phyloP scores from a whole-genome alignment of 257 asterid genomes.

The Knoxia roxburghii region DNA sequence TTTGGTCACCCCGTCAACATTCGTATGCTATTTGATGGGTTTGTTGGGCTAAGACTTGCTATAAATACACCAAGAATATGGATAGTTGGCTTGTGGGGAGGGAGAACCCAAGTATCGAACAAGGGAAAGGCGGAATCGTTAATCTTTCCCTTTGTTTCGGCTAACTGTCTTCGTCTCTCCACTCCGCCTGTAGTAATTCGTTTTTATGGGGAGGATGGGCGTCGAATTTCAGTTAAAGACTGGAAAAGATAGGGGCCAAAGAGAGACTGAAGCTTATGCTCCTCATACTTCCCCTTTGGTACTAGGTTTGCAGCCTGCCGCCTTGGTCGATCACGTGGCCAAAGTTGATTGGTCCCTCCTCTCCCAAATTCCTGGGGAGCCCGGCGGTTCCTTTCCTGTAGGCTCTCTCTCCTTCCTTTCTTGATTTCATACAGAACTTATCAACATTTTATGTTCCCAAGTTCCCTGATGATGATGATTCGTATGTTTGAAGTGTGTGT shows the following conservation, averaged over 20 bases:
- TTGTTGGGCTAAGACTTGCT: neutral
- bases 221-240: conserved; percentile 39
- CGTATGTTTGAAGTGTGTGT: neutral
- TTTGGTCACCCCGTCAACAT: too few relatives aligned
- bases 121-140: neutral
- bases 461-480: neutral
- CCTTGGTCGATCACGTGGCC: conserved; percentile 85
- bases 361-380: conserved; percentile 79
- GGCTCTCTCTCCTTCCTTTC: neutral
- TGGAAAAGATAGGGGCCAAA: conserved; percentile 13
- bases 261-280: neutral
- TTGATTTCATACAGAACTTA: neutral
- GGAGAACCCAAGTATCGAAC: neutral
- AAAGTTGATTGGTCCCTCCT: conserved; percentile 80
- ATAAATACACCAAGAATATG: conserved; percentile 26
- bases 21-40: too few relatives aligned
- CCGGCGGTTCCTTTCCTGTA: conserved; percentile 98
- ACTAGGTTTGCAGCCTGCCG: conserved; percentile 81
- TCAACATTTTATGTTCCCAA: neutral
- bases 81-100: neutral
- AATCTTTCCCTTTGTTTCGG: neutral
- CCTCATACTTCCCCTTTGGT: conserved; percentile 48
- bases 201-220: conserved; percentile 41
- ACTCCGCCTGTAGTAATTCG: neutral
- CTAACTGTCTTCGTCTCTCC: neutral